Conservation (phyloP, 805 yeast species). For the Jamesozyma hellenica region DNA sequence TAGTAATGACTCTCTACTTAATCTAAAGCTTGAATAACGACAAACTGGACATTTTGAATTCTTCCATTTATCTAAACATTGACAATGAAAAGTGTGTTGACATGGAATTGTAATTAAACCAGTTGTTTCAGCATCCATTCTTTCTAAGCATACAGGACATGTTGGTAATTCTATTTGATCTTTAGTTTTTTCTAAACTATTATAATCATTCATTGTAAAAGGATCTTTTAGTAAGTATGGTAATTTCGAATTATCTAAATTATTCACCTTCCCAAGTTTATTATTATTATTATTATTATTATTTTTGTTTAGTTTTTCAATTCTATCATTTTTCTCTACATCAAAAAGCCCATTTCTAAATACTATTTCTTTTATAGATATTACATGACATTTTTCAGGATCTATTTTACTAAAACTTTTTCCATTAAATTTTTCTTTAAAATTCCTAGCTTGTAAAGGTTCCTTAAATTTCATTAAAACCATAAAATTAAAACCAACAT, state of each 20-base stretch:
- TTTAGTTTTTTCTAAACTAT: slow-evolving; percentile 11
- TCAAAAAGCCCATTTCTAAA: slow-evolving; percentile 29
- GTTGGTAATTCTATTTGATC: slow-evolving; percentile 63
- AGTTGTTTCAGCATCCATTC: slow-evolving; percentile 71
- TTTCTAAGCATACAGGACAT: slow-evolving; percentile 85
- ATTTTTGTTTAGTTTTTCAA: not conserved
- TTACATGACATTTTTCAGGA: slow-evolving; percentile 73
- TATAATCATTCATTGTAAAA: slow-evolving; percentile 36
- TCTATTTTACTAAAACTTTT: slow-evolving; percentile 76
- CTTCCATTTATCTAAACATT: slow-evolving; percentile 77
- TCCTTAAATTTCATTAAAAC: slow-evolving; percentile 66
- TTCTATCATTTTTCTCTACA: slow-evolving; percentile 3
- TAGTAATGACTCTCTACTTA: slow-evolving; percentile 20
- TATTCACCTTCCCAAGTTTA: too few relatives aligned
- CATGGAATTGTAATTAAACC: slow-evolving; percentile 84
- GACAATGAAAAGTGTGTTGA: slow-evolving; percentile 88
- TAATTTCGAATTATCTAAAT: slow-evolving; percentile 27
- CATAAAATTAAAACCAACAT: slow-evolving; percentile 48
- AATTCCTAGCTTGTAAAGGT: slow-evolving; percentile 45
- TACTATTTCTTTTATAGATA: slow-evolving; percentile 53
- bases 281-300: not conserved
- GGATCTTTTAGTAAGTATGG: slow-evolving; percentile 71
- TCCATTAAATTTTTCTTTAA: slow-evolving; percentile 61
- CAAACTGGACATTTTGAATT: slow-evolving; percentile 90
- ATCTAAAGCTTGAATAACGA: slow-evolving; percentile 50